Base-by-base conservation (phyloP, 495 filamentous ascomycete genomes). In the Terfezia claveryi region DNA sequence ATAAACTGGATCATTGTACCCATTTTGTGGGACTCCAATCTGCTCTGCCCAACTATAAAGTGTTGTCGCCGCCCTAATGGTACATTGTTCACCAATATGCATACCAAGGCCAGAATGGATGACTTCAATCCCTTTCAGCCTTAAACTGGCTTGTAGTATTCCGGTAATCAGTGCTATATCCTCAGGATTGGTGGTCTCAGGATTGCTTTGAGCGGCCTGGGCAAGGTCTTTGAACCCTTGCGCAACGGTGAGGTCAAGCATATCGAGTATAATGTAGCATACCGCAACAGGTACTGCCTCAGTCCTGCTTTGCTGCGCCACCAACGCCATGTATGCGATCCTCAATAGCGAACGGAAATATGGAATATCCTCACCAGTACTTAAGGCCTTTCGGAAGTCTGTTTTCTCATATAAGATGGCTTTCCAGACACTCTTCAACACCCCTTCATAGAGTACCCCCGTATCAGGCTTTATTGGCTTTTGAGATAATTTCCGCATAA, bases 1-100 rank as follows among this genome's bases (percentile, higher is more conserved):
- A 69, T 94, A 95, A 49, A 99, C 71, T n/a, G 91, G 92, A 59
- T 98, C 89, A 36, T 80, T 4, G 12, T 14, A 46, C 17, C 41
- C 79, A 53, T 79, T 76, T 38, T 78, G 72, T 5, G 75, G 69
- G 12, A 76, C 61, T 14, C 68, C 67, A 49, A 91, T 74, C 58
- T 80, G 79, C 66, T 96, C 85, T 14, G 91, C 79, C 92, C 92
- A 99, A 7, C 85, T 93, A 67, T 92, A 95, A 52, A 99, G 74
- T 11, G 83, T 85, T 14, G 81, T 80, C 0, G 87, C 87, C 52
- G 83, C 80, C 58, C 88, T 81, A n/a, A 80, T 74, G 3, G 80
- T 79, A 54, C 74, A 71, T 54, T 75, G 73, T 38, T 79, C 73
- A 11, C 73, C 65, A 55, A 91, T 77, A 63, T 82, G 74, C 41